phyloP scores from a whole-genome alignment of 139 green algal genomes.

The Monoraphidium neglectum region DNA sequence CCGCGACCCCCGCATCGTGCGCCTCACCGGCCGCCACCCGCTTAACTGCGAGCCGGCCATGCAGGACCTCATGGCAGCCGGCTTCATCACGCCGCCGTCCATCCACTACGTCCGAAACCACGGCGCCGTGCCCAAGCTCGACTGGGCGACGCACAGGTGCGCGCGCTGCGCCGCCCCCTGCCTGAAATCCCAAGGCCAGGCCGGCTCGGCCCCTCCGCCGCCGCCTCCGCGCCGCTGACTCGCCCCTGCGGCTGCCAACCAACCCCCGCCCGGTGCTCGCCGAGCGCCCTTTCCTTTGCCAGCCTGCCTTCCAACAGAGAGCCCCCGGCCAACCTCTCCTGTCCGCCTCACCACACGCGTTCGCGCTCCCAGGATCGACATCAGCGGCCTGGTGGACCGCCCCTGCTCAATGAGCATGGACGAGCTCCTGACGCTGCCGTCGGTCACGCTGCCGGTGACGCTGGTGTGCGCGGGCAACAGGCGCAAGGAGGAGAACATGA shows the following conservation, averaged over 20 bases:
- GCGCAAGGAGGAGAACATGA: constrained; percentile 99
- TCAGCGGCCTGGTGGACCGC: constrained; percentile 80
- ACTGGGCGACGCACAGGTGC: constrained; percentile 56
- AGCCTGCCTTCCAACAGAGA: too few relatives aligned
- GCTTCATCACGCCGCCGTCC: constrained; percentile 85
- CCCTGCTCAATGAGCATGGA: constrained; percentile 87
- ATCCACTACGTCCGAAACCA: constrained; percentile 94
- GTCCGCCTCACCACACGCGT: too few relatives aligned
- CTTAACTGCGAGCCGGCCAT: constrained; percentile 96
- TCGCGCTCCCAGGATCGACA: constrained; percentile 46
- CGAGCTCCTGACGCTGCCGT: constrained; percentile 79
- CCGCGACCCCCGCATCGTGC: constrained; percentile 85
- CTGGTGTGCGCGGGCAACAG: constrained; percentile 82
- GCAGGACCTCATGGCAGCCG: constrained; percentile 65
- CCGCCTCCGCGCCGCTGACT: too few relatives aligned
- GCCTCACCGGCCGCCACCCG: constrained; percentile 91
- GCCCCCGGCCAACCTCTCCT: too few relatives aligned
- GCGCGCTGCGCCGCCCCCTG: too few relatives aligned
- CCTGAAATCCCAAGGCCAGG: too few relatives aligned
- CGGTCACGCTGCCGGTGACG: constrained; percentile 76
- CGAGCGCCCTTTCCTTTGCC: too few relatives aligned
- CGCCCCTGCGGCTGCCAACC: too few relatives aligned
- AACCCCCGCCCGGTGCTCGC: too few relatives aligned
- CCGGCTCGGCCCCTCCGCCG: too few relatives aligned
- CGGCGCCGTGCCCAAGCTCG: constrained; percentile 76